These are phyloP conservation scores for Thoreauomyces humboldtii DNA, from an alignment of 192 early-diverging fungal genomes.

Conservation along the genomic window DNA sequence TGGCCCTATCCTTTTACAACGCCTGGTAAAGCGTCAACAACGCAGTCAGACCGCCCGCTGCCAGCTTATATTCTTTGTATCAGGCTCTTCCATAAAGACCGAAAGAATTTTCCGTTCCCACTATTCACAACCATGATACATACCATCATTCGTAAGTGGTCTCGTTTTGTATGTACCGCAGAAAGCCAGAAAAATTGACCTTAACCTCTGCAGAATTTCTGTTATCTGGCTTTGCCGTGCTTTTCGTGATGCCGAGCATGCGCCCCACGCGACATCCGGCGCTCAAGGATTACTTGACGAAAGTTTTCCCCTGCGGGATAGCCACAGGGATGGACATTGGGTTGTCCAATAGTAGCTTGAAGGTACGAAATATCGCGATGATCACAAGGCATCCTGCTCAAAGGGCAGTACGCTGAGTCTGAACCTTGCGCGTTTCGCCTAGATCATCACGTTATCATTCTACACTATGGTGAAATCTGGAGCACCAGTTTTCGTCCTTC, in stretches of 20 bases:
- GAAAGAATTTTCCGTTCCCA: conserved; percentile 83
- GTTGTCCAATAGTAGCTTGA: conserved; percentile 81
- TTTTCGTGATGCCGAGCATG: conserved; percentile 57
- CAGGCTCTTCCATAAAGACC: conserved; percentile 73
- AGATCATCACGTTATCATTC: conserved; percentile 85
- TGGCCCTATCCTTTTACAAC: conserved; percentile 83
- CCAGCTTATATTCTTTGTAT: too few relatives aligned
- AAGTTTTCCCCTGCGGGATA: conserved; percentile 82
- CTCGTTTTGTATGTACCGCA: background rate
- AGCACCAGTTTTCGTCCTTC: conserved; percentile 61
- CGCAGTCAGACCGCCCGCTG: too few relatives aligned
- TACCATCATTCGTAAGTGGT: conserved; percentile 65
- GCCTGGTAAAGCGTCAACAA: conserved; percentile 73
- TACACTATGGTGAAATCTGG: conserved; percentile 73
- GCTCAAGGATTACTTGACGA: conserved; percentile 56
- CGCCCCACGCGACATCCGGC: conserved; percentile 59
- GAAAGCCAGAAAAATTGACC: background rate
- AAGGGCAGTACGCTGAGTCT: too few relatives aligned
- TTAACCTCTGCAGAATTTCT: conserved; percentile 48
- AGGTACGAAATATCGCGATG: conserved; percentile 35
- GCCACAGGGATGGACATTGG: conserved; percentile 90
- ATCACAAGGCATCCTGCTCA: too few relatives aligned
- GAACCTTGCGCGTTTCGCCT: too few relatives aligned
- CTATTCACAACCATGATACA: conserved; percentile 83
- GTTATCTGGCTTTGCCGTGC: conserved; percentile 48